These are phyloP conservation scores for Penicillium cinerascens DNA, from an alignment of 495 filamentous ascomycete genomes.

Conservation along the genomic window DNA sequence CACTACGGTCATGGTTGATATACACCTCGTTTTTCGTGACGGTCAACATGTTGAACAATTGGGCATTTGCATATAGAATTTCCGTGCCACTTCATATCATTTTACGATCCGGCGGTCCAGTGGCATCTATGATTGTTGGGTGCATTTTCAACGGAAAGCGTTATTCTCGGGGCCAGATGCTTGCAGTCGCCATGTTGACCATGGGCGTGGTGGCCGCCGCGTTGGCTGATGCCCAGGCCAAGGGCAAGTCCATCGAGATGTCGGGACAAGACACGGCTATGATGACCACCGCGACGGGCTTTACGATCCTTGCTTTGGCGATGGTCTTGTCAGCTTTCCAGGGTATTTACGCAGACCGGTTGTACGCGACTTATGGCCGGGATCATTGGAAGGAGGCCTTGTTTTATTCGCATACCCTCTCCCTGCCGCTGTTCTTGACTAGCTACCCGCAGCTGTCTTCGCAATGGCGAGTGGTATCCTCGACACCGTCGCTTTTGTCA, in stretches of 20 bases:
- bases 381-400: slow-evolving; percentile 92
- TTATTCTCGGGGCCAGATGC: slow-evolving; percentile 75
- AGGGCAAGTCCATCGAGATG: slow-evolving; percentile 51
- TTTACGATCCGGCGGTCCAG: slow-evolving; percentile 87
- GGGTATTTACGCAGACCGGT: slow-evolving; percentile 89
- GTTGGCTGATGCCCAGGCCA: slow-evolving; percentile 79
- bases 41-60: slow-evolving; percentile 95
- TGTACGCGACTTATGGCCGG: slow-evolving; percentile 76
- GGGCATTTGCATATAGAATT: slow-evolving; percentile 95
- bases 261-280: slow-evolving; percentile 13
- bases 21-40: slow-evolving; percentile 89
- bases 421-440: slow-evolving; percentile 62
- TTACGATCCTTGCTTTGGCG: slow-evolving; percentile 79
- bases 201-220: slow-evolving; percentile 82
- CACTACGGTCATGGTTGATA: slow-evolving; percentile 76
- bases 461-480: slow-evolving; percentile 49
- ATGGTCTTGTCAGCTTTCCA: slow-evolving; percentile 90
- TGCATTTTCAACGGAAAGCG: slow-evolving; percentile 72
- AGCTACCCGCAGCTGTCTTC: slow-evolving; percentile 41
- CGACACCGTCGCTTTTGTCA: slow-evolving; percentile 40
- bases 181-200: slow-evolving; percentile 77
- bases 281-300: slow-evolving; percentile 63
- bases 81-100: slow-evolving; percentile 98
- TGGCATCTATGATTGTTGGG: slow-evolving; percentile 87
- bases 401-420: slow-evolving; percentile 85